Base-by-base conservation (phyloP, 2,329 filamentous ascomycete species). In the Neofusicoccum kwambonambiense region DNA sequence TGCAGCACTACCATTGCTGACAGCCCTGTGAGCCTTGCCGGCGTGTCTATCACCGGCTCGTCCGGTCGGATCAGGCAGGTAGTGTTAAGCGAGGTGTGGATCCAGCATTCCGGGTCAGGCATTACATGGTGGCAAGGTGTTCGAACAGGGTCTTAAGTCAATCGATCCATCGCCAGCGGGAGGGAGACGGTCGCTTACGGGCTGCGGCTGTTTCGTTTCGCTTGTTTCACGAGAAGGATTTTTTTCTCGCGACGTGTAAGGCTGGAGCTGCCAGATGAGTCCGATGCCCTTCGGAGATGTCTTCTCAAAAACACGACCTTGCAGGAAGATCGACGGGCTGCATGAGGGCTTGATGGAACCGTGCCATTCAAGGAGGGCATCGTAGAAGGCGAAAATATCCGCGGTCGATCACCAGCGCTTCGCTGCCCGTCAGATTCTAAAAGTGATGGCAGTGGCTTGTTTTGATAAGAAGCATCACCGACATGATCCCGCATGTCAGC, bases 31-130 rank as follows among this genome's bases (percentile, higher is more conserved):
- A 45, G 54, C 39, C 15, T n/a, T 35, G n/a, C 15, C 22, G 52
- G 7, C 22, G 22, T 12, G 17, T 58, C 54, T 17, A 34, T 17
- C 11, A 45, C 7, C 54, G 27, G 54, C n/a, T 9, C 11, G 15
- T 17, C 27, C 56, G 4, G 17, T 34, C 44, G 27, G 42, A 60
- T 47, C 9, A 47, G 56, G 56, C 56, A 60, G 56, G 56, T 60
- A 45, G n/a, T 47, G 4, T 45, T 60, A 60, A 60, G 42, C 56
- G 56, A 60, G 4, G 56, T 60, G 56, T 22, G 41, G 17, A 19
- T 4, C 13, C 27, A 4, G 11, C 7, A n/a, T 47, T 13, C 15
- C 27, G 47, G 47, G 47, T 51, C 19, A 12, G 19, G 22, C 34
- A 45, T 34, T 17, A 42, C 52, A 42, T 2, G 22, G 22, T 49